phyloP scores from a whole-genome alignment of 2,329 filamentous ascomycete species.

The Diaporthe helianthi region DNA sequence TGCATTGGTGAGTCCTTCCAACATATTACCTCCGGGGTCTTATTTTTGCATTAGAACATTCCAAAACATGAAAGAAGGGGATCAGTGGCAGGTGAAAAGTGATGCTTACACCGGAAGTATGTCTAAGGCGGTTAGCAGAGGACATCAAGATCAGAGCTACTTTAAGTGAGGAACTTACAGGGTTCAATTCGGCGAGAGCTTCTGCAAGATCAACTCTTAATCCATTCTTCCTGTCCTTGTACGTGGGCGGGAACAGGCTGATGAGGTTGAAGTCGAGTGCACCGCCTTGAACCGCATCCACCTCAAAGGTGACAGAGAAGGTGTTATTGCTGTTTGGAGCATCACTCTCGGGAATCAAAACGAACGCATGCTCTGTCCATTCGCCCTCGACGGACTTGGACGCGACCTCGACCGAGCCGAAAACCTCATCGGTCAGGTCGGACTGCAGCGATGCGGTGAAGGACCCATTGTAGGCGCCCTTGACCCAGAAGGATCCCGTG shows the following conservation, averaged over 20 bases:
- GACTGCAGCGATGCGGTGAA: slow-evolving; percentile 57
- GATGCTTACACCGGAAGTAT: slow-evolving; percentile 58
- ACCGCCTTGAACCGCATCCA: slow-evolving; percentile 45
- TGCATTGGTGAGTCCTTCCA: slow-evolving; percentile 54
- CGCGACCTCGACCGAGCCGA: slow-evolving; percentile 54
- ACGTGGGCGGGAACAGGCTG: slow-evolving; percentile 67
- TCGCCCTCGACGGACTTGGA: slow-evolving; percentile 49
- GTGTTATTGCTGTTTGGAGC: slow-evolving; percentile 63
- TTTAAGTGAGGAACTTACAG: slow-evolving; percentile 46
- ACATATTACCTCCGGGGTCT: slow-evolving; percentile 69
- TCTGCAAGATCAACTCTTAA: slow-evolving; percentile 62
- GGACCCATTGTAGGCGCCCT: slow-evolving; percentile 53
- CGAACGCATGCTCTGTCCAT: slow-evolving; percentile 60
- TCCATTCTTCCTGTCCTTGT: slow-evolving; percentile 64
- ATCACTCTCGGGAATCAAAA: slow-evolving; percentile 50
- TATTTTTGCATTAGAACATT: no score
- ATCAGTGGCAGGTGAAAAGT: no score
- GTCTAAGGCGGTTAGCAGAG: slow-evolving; percentile 38
- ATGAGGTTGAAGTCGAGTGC: slow-evolving; percentile 65
- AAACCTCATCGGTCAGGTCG: slow-evolving; percentile 52
- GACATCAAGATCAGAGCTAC: background rate
- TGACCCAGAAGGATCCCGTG: slow-evolving; percentile 60
- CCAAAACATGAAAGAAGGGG: no score
- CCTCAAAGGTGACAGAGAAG: slow-evolving; percentile 61
- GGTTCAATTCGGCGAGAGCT: slow-evolving; percentile 58